These are phyloP conservation scores for Larix sibirica DNA, from an alignment of 83 land plant genomes.

Conservation along the genomic window DNA sequence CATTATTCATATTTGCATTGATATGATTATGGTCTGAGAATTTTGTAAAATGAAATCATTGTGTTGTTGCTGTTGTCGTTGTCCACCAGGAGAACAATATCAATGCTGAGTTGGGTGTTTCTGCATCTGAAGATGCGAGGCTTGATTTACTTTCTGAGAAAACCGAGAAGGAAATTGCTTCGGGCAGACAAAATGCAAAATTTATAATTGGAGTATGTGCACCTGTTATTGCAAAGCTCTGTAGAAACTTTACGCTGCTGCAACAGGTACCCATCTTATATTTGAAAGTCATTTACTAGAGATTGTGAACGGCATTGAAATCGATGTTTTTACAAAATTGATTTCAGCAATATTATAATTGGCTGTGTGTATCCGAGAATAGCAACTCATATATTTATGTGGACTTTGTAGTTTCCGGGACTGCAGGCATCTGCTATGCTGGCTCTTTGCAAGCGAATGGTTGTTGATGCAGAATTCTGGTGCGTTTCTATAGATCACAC, in stretches of 20 bases:
- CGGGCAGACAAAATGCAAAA: conserved; percentile 51
- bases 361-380: background rate
- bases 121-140: conserved; percentile 88
- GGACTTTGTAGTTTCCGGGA: conserved; percentile 62
- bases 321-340: background rate
- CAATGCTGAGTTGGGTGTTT: conserved; percentile 88
- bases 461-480: conserved; percentile 95
- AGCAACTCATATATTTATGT: background rate
- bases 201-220: conserved; percentile 83
- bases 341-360: background rate
- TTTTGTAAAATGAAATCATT: background rate
- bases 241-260: conserved; percentile 75
- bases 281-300: background rate
- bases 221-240: conserved; percentile 85
- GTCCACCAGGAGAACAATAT: conserved; percentile 71
- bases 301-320: background rate
- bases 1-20: background rate
- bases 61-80: background rate
- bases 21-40: background rate
- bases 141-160: conserved; percentile 77
- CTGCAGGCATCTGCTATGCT: conserved; percentile 92
- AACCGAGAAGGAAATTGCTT: conserved; percentile 89
- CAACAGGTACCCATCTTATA: conserved; percentile 58
- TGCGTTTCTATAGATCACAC: conserved; percentile 26
- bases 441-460: conserved; percentile 92